These are phyloP conservation scores for Solanum infundibuliforme DNA, from an alignment of 257 asterid genomes.

Conservation along the genomic window DNA sequence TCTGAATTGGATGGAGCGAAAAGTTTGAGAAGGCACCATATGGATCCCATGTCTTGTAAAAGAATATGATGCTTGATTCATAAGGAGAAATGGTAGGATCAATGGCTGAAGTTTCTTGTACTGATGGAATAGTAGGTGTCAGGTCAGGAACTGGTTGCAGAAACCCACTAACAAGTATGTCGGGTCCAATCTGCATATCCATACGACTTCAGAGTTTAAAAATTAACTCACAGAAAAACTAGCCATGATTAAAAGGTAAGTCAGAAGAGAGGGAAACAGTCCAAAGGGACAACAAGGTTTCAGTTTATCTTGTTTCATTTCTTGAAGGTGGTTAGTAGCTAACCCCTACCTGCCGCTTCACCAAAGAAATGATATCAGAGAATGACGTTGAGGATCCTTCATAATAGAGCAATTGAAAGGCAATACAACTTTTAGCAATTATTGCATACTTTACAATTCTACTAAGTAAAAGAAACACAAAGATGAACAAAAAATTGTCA, in stretches of 20 bases:
- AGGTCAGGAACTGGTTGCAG: slow-evolving; percentile 95
- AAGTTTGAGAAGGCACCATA: slow-evolving; percentile 94
- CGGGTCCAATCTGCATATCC: slow-evolving; percentile 71
- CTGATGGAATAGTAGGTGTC: slow-evolving; percentile 75
- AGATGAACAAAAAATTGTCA: background rate
- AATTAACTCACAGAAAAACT: background rate
- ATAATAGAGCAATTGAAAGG: background rate
- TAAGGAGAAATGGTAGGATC: slow-evolving; percentile 83
- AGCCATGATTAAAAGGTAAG: background rate
- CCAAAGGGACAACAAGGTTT: background rate
- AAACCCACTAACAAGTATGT: slow-evolving; percentile 91
- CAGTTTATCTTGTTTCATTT: background rate
- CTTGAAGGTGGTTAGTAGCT: background rate
- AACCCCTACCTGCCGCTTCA: background rate
- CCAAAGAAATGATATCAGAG: background rate
- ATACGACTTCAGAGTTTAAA: background rate
- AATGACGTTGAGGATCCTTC: background rate
- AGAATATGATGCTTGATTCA: slow-evolving; percentile 81
- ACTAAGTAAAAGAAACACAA: background rate
- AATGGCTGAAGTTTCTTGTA: slow-evolving; percentile 66
- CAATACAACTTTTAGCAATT: background rate
- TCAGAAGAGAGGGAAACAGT: background rate
- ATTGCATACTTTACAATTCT: background rate
- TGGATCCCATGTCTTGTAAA: slow-evolving; percentile 95
- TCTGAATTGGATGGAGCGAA: slow-evolving; percentile 68